phyloP scores from a whole-genome alignment of 2,329 filamentous ascomycete genomes.

The Cladosporium colombiae region DNA sequence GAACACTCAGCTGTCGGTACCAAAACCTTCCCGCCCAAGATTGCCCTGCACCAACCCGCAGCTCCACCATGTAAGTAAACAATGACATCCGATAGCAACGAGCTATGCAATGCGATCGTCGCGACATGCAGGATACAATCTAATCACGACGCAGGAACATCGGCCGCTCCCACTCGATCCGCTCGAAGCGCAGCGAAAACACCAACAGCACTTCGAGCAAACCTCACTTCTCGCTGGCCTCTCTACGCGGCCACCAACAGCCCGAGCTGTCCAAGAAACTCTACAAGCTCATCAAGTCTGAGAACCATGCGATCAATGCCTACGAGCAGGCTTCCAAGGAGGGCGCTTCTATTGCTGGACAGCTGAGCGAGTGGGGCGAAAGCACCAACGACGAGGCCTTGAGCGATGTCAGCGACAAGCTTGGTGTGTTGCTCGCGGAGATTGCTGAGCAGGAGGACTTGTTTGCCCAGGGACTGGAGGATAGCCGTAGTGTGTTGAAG shows the following conservation, averaged over 20 bases:
- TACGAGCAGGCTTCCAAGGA: constrained; percentile 85
- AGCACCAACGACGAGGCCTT: constrained; percentile 83
- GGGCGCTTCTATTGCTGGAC: constrained; percentile 78
- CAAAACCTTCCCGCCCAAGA: background rate
- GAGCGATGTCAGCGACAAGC: constrained; percentile 90
- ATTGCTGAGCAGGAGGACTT: constrained; percentile 90
- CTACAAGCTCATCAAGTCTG: constrained; percentile 89
- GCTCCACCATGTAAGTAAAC: constrained; percentile 17
- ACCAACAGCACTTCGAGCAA: constrained; percentile 44
- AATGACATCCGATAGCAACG: constrained; percentile 12
- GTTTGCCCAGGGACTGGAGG: constrained; percentile 85
- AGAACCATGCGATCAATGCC: constrained; percentile 82
- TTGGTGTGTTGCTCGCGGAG: constrained; percentile 88
- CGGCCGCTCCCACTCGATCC: constrained; percentile 69
- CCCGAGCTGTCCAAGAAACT: constrained; percentile 87
- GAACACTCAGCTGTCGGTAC: background rate
- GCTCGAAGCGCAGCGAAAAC: constrained; percentile 57
- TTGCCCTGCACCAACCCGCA: background rate
- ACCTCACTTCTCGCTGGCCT: constrained; percentile 81
- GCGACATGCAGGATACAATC: background rate
- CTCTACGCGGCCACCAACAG: constrained; percentile 79
- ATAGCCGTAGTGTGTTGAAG: constrained; percentile 80
- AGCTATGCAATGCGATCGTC: background rate
- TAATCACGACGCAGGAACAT: constrained; percentile 29
- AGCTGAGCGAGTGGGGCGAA: constrained; percentile 96